Base-by-base conservation (phyloP, 139 green algal species). In the Micractinium sp. region DNA sequence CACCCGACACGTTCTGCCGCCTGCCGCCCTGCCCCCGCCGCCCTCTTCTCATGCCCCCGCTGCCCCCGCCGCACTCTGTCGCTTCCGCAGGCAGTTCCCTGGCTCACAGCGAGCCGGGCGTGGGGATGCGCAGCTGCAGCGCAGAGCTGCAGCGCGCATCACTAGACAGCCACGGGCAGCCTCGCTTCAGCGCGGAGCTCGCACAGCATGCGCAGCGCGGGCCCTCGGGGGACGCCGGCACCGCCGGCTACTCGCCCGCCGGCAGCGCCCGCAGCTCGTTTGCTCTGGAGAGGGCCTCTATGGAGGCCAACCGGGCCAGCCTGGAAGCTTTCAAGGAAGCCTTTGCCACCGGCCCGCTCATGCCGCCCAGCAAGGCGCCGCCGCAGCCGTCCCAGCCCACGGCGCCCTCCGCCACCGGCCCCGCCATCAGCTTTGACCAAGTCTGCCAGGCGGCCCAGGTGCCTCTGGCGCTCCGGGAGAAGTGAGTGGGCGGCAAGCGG, bases 231-330 rank as follows among this genome's bases (percentile, higher is more conserved):
- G 63, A 79, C 7, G 82, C 33, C n/a, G 56, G 56, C 81, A 38
- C 78, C 0, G 78, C 80, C 60, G n/a, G 36, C 67, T 88, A 88
- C 67, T 71, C 38, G 14, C 63, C 67, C 20, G 77, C 85, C 0
- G 86, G 60, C 38, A 85, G 47, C 27, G 90, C 41, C 0, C 85
- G 91, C 18, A 89, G 78, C n/a, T 92, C 88, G 14, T 93, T 93
- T 90, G 91, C 88, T 27, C 66, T 91, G 18, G 91, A 93, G 82
- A 81, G 91, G 25, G 90, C 93, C 29, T 89, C 83, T 79, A 5
- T 91, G 66, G 93, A 94, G 47, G 80, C 87, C 38, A 93, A 95
- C 83, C 71, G 93, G 22, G 81, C 80, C 41, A 92, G 81, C 84
- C 82, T 95, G 38, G 91, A 92, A 36, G 82, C 86, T 2, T 96